These are phyloP conservation scores for Malus hybrid DNA, from an alignment of 331 rosid genomes.

Conservation along the genomic window DNA sequence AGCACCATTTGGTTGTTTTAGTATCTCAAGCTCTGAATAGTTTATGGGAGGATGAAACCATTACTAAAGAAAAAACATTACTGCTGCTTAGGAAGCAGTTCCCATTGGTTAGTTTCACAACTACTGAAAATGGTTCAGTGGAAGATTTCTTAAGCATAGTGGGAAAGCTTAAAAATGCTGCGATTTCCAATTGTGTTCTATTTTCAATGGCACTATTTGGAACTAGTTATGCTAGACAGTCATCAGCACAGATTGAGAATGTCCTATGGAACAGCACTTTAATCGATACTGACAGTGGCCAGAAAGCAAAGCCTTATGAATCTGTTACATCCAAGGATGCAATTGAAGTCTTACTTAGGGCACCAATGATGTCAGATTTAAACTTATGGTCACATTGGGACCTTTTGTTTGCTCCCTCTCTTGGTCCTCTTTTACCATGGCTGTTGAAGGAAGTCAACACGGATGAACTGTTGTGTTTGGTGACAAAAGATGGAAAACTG, in stretches of 20 bases:
- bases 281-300: constrained; percentile 20
- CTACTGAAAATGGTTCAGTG: constrained; percentile 39
- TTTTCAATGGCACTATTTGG: constrained; percentile 62
- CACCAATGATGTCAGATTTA: constrained; percentile 77
- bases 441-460: constrained; percentile 57
- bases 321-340: constrained; percentile 57
- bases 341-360: constrained; percentile 51
- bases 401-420: constrained; percentile 64
- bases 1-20: constrained; percentile 51
- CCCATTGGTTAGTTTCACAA: constrained; percentile 57
- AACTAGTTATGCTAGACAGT: constrained; percentile 29
- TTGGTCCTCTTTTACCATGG: constrained; percentile 82
- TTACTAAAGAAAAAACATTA: constrained; percentile 47
- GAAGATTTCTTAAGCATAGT: constrained; percentile 47
- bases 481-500: constrained; percentile 73
- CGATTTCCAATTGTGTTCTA: constrained; percentile 52
- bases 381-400: constrained; percentile 97
- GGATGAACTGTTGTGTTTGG: constrained; percentile 66
- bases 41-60: constrained; percentile 47
- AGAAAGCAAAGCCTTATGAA: constrained; percentile 17
- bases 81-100: constrained; percentile 63
- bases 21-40: constrained; percentile 68
- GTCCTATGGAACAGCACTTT: constrained; percentile 22
- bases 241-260: constrained; percentile 26
- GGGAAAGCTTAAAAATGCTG: constrained; percentile 31